Percentiles rank a stretch among this genome's conserved stretches.
These are phyloP conservation scores for Lachnellula arida DNA, from an alignment of 2,329 filamentous ascomycete genomes.

Conservation along the genomic window DNA sequence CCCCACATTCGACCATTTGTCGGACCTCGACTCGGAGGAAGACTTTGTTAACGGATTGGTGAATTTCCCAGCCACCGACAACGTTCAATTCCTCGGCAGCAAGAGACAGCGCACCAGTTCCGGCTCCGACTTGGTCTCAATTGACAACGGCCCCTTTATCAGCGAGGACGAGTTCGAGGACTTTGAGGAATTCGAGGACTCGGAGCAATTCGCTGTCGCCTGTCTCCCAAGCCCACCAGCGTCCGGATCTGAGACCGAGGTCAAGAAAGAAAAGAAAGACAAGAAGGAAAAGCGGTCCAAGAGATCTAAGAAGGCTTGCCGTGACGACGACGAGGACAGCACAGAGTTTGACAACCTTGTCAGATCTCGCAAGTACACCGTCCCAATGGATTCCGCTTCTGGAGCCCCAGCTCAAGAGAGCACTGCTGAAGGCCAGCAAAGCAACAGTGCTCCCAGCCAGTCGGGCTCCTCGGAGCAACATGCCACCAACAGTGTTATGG, in stretches of 20 bases:
- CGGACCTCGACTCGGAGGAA: slow-evolving; percentile 87
- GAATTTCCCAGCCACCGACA: slow-evolving; percentile 57
- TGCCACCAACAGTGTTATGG: slow-evolving; percentile 36
- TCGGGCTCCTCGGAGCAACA: slow-evolving; percentile 38
- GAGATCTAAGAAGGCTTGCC: slow-evolving; percentile 45
- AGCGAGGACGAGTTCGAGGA: slow-evolving; percentile 72
- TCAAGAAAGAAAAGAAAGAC: slow-evolving; percentile 40
- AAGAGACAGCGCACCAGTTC: slow-evolving; percentile 67
- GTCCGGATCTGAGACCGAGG: slow-evolving; percentile 45
- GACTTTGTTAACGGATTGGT: slow-evolving; percentile 74
- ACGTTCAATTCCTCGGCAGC: slow-evolving; percentile 54
- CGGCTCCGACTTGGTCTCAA: slow-evolving; percentile 61
- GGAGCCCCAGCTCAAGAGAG: slow-evolving; percentile 28
- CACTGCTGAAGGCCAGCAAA: slow-evolving; percentile 21
- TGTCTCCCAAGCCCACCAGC: slow-evolving; percentile 60
- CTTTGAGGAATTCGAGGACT: slow-evolving; percentile 70
- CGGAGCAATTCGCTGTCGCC: slow-evolving; percentile 54
- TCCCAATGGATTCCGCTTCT: slow-evolving; percentile 30
- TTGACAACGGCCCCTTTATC: slow-evolving; percentile 74
- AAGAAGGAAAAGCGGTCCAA: slow-evolving; percentile 47
- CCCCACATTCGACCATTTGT: slow-evolving; percentile 76
- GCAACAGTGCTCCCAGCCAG: slow-evolving; percentile 36
- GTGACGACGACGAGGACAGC: slow-evolving; percentile 29
- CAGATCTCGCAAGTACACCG: slow-evolving; percentile 32
- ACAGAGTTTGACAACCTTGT: slow-evolving; percentile 33